phyloP scores from a whole-genome alignment of 768 basidiomycete genomes.

The Podaxis sp. region DNA sequence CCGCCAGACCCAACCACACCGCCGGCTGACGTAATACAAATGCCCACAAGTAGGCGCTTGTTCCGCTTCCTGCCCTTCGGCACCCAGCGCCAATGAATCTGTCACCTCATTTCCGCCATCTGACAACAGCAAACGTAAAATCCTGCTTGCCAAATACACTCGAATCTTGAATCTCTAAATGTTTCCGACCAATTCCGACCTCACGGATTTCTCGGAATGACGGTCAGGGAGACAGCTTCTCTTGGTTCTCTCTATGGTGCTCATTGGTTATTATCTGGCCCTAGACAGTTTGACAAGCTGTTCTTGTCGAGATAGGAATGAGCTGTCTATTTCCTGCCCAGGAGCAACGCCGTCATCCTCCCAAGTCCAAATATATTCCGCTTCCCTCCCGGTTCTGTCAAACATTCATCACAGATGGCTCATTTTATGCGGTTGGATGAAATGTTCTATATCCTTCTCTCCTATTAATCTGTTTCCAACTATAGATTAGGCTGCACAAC shows the following conservation, averaged over 20 bases:
- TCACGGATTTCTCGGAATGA: not conserved
- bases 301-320: not conserved
- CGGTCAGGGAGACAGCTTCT: not conserved
- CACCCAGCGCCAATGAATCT: not conserved
- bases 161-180: not conserved
- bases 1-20: not conserved
- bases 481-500: not conserved
- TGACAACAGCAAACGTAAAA: not conserved
- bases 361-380: not conserved
- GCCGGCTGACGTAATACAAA: slow-evolving; percentile 6
- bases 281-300: not conserved
- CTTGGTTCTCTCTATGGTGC: not conserved
- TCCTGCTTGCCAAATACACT: not conserved
- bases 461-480: slow-evolving; percentile 5
- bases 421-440: slow-evolving; percentile 16
- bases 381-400: not conserved
- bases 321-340: not conserved
- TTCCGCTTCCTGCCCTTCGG: not conserved
- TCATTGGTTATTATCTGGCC: not conserved
- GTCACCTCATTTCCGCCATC: not conserved
- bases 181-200: not conserved
- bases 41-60: not conserved
- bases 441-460: slow-evolving; percentile 19
- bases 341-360: not conserved
- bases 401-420: slow-evolving; percentile 1